Conservation (phyloP, 345 rosid genomes). For the Aegle marmelos region DNA sequence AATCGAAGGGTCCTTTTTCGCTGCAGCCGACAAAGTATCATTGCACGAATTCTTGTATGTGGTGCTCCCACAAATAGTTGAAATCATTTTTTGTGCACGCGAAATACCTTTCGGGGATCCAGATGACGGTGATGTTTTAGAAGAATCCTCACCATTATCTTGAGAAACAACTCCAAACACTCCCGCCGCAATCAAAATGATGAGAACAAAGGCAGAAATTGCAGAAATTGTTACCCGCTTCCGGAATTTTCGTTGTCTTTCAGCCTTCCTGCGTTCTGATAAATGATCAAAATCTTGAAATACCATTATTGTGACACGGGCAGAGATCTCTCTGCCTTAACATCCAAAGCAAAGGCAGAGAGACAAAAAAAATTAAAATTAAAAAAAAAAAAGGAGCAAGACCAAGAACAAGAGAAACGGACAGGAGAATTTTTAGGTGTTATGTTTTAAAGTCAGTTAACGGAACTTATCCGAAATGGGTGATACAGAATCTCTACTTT, state of each 20-base stretch:
- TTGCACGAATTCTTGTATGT: conserved; percentile 49
- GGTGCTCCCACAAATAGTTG: conserved; percentile 48
- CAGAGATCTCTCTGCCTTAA: conserved; percentile 65
- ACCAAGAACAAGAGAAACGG: conserved; percentile 38
- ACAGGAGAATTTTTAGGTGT: conserved; percentile 60
- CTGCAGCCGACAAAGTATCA: conserved; percentile 36
- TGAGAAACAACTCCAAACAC: conserved; percentile 32
- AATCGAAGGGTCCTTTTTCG: conserved; percentile 16
- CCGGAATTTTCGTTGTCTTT: conserved; percentile 50
- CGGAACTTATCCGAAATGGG: conserved; percentile 5
- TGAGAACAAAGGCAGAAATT: conserved; percentile 31
- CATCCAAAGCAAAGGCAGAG: conserved; percentile 50
- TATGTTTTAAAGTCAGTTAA: conserved; percentile 35
- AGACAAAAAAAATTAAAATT: conserved; percentile 8
- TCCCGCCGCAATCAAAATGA: conserved; percentile 39
- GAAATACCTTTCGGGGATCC: conserved; percentile 22
- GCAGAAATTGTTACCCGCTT: conserved; percentile 42
- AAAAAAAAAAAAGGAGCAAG: not conserved
- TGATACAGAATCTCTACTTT: conserved; percentile 5
- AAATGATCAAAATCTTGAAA: conserved; percentile 83
- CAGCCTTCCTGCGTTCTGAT: conserved; percentile 59
- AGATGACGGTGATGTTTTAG: not conserved
- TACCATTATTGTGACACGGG: conserved; percentile 45
- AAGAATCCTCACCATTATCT: not conserved
- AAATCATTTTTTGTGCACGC: conserved; percentile 34